Percentiles rank a stretch among this genome's conserved stretches.
phyloP scores from a whole-genome alignment of 2,329 filamentous ascomycete genomes.

The Gaeumannomyces tritici region DNA sequence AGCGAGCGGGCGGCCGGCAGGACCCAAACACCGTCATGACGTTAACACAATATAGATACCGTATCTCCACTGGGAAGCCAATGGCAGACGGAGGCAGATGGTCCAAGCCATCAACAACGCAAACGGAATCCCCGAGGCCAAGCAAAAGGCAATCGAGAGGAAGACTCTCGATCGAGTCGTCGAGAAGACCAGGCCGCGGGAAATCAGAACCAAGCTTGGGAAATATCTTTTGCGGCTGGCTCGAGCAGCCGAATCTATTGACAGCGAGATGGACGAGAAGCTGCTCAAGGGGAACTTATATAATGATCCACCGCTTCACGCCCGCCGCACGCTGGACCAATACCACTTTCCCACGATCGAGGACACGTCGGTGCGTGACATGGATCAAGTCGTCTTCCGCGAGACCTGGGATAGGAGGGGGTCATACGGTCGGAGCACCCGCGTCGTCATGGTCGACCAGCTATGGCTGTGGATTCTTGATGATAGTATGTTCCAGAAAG shows the following conservation, averaged over 20 bases:
- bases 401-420: too few species aligned
- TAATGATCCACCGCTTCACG: too few species aligned
- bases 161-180: neutral
- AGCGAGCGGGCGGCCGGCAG: too few species aligned
- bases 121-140: constrained; percentile 1
- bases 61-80: constrained; percentile 31
- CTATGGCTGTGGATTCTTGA: constrained; percentile 22
- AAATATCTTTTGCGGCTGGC: constrained; percentile 23
- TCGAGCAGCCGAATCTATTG: constrained; percentile 24
- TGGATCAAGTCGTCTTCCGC: constrained; percentile 32
- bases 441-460: constrained; percentile 21
- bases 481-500: constrained; percentile 7
- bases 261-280: constrained; percentile 22
- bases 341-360: constrained; percentile 30
- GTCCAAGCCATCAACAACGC: constrained; percentile 16
- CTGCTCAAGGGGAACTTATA: constrained; percentile 24
- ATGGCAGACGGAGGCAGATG: constrained; percentile 19
- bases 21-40: too few species aligned
- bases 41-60: constrained; percentile 20
- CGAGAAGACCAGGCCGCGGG: neutral
- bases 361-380: constrained; percentile 27
- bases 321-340: constrained; percentile 35
- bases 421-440: constrained; percentile 13
- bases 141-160: neutral
- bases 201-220: constrained; percentile 10